These are phyloP conservation scores for Elsinoe perseae DNA, from an alignment of 2,329 filamentous ascomycete species.

Conservation along the genomic window DNA sequence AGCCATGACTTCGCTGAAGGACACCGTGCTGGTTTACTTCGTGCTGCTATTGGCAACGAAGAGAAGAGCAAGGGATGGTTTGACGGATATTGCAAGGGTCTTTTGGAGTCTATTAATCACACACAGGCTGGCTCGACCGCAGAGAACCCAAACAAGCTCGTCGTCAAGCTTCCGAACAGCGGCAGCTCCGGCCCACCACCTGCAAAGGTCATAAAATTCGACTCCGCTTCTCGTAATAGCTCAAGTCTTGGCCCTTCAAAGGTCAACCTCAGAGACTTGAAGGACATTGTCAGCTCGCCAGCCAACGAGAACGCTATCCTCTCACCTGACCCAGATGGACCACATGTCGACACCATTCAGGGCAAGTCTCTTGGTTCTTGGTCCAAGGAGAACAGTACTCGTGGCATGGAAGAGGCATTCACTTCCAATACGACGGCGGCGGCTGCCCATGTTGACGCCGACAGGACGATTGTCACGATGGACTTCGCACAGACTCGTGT, in stretches of 20 bases:
- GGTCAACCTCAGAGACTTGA: slow-evolving; percentile 22
- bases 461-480: slow-evolving; percentile 25
- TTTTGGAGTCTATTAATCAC: slow-evolving; percentile 23
- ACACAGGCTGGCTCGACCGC: not conserved
- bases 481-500: slow-evolving; percentile 20
- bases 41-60: slow-evolving; percentile 23
- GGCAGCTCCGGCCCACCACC: not conserved
- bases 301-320: slow-evolving; percentile 29
- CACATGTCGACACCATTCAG: slow-evolving; percentile 22
- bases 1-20: slow-evolving; percentile 26
- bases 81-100: slow-evolving; percentile 30
- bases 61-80: slow-evolving; percentile 24
- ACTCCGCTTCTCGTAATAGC: not conserved
- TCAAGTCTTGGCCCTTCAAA: slow-evolving; percentile 20
- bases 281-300: slow-evolving; percentile 27
- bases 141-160: not conserved
- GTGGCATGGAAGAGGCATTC: not conserved
- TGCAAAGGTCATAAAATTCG: not conserved
- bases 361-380: slow-evolving; percentile 24
- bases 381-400: slow-evolving; percentile 22
- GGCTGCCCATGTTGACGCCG: not conserved
- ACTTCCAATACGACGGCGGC: not conserved
- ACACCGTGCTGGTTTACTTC: slow-evolving; percentile 27
- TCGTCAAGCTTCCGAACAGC: slow-evolving; percentile 10
- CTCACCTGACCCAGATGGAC: slow-evolving; percentile 25